These are phyloP conservation scores for Thermothelomyces thermophilus DNA, from an alignment of 2,329 filamentous ascomycete species.

Conservation along the genomic window DNA sequence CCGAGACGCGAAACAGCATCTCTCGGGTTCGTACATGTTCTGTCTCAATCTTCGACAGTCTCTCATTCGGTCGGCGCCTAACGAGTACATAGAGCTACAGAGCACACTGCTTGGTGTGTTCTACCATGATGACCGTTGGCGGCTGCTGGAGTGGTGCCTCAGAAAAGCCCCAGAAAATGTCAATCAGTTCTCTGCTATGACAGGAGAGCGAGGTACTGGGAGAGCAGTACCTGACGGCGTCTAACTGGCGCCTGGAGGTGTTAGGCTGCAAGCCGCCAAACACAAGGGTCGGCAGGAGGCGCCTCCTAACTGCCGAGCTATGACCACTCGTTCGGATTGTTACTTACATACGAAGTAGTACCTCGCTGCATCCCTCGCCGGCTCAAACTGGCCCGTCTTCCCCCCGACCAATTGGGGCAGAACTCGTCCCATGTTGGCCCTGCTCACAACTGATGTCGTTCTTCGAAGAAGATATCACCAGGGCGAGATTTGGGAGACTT, in stretches of 20 bases:
- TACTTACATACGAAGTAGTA: too few relatives aligned
- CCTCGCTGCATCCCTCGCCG: not conserved
- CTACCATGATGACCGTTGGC: not conserved
- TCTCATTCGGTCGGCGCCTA: too few relatives aligned
- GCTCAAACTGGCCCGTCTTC: not conserved
- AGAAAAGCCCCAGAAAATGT: not conserved
- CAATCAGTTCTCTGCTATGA: slow-evolving; percentile 4
- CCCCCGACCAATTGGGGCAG: not conserved
- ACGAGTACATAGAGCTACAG: too few relatives aligned
- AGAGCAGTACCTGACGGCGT: not conserved
- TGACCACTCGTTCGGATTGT: not conserved
- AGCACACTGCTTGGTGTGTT: too few relatives aligned
- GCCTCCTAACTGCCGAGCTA: not conserved
- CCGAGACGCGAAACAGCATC: too few relatives aligned
- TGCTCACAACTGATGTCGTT: too few relatives aligned
- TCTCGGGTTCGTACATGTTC: too few relatives aligned
- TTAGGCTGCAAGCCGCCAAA: slow-evolving; percentile 2
- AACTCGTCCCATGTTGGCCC: too few relatives aligned
- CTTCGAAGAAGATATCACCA: too few relatives aligned
- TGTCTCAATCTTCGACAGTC: too few relatives aligned
- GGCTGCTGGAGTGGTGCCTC: not conserved
- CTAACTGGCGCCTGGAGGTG: slow-evolving; percentile 1
- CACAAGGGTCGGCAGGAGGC: not conserved
- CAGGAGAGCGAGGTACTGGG: slow-evolving; percentile 1
- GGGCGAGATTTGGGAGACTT: too few relatives aligned